Percentiles rank a stretch among this genome's conserved stretches.
These are phyloP conservation scores for Nemania diffusa DNA, from an alignment of 2,329 filamentous ascomycete species.

Conservation along the genomic window DNA sequence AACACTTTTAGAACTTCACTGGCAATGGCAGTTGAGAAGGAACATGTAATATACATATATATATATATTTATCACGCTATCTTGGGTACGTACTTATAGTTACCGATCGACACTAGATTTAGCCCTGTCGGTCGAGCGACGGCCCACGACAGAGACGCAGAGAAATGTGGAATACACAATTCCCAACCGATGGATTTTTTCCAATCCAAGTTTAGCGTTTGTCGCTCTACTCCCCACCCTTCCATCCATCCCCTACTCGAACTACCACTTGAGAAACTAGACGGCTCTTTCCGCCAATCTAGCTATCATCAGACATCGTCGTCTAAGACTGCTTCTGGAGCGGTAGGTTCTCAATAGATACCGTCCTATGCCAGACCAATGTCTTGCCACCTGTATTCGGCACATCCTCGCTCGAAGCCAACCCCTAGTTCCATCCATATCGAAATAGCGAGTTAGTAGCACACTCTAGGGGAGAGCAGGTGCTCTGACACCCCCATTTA, in stretches of 20 bases:
- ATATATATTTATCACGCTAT: neutral
- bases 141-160: neutral
- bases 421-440: constrained; percentile 1
- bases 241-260: neutral
- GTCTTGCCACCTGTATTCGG: neutral
- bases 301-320: neutral
- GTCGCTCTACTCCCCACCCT: neutral
- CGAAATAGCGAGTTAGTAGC: constrained; percentile 16
- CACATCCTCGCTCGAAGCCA: neutral
- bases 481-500: constrained; percentile 6
- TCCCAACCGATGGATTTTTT: neutral
- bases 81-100: constrained; percentile 4
- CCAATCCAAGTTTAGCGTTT: neutral
- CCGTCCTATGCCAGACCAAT: neutral
- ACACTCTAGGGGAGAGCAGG: neutral
- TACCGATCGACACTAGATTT: neutral
- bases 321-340: neutral
- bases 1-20: constrained; percentile 1
- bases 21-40: neutral
- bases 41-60: neutral
- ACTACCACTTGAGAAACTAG: constrained; percentile 3
- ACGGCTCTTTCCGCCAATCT: neutral
- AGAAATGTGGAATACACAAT: neutral
- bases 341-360: neutral
- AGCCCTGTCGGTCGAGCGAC: neutral